Evolutionary conservation across 108 stramenopile species (phyloP), one percentile per base, ranked within the genome.

Genomic region (Cyclotella choctawhatcheeana): DNA sequence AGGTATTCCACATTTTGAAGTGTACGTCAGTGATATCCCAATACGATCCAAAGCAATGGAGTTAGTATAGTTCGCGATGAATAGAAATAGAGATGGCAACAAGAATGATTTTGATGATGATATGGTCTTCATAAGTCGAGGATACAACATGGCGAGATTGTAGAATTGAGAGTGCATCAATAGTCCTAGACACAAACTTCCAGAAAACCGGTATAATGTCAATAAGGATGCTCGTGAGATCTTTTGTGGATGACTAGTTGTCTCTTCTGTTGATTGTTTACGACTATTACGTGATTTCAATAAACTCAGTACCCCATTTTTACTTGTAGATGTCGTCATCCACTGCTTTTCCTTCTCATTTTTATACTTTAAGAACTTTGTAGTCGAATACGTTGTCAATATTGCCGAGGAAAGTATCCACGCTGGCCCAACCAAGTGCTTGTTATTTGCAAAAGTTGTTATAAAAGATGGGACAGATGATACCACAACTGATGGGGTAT

Each of bases 1-100:
- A 3, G 91, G 91, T 60, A 92, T 92, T 4, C 83, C 87, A 53
- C 91, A 92, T 76, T 92, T 92, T 12, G 83, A 83, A 4, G 91
- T 92, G 52, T 92, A 92, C 0, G 91, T 89, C 67, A 92, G 69
- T 1, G 88, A 86, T 56, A 92, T 92, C 2, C 91, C 91, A 37
- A 92, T 88, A 22, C 91, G 81, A 79, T 88, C 76, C 24, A 92
- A 61, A 26, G 85, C 77, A 44, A 92, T 86, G 14, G 86, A 84
- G 62, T 92, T 92, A 56, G 71, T 27, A 64, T 83, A 89, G 64
- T 92, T 92, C 30, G 91, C 91, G 33, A 86, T 69, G 53, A 89
- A 89, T 0, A 92, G 74, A 32, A 87, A 89, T 27, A 80, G 32
- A 10, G 91, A 88, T 3, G 88, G 85, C 10, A 88, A 72, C n/a